Evolutionary conservation across 371 early-diverging fungal genomes (phyloP).

Genomic region (Lichtheimia hyalospora): DNA sequence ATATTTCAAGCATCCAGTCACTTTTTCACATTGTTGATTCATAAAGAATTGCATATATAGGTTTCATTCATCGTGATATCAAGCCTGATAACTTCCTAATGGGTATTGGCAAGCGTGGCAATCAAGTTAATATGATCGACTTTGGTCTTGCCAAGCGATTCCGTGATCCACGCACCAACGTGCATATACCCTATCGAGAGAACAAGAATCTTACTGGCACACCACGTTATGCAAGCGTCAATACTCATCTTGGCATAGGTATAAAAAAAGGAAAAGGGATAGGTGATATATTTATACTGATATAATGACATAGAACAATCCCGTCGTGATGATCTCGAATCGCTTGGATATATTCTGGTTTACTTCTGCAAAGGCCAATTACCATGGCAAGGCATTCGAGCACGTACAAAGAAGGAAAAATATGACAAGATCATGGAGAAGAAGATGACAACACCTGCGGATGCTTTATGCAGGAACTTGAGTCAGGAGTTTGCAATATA

Average conservation of each 20-base stretch:
- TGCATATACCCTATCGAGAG: conserved; percentile 97
- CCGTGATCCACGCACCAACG: conserved; percentile 90
- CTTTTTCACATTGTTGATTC: not conserved
- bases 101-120: conserved; percentile 93
- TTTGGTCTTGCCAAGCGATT: conserved; percentile 99
- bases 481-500: conserved; percentile 96
- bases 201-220: conserved; percentile 99
- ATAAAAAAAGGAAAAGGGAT: conserved; percentile 29
- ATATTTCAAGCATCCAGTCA: not conserved
- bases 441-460: conserved; percentile 97
- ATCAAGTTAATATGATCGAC: conserved; percentile 98
- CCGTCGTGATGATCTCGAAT: conserved; percentile 99
- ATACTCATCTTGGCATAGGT: conserved; percentile 97
- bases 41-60: conserved; percentile 1
- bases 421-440: conserved; percentile 99
- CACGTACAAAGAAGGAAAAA: conserved; percentile 98
- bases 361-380: conserved; percentile 98
- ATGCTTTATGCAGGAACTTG: conserved; percentile 94
- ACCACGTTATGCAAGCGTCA: conserved; percentile 98
- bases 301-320: conserved; percentile 79
- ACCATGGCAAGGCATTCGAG: conserved; percentile 99
- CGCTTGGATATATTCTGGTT: conserved; percentile 98
- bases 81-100: conserved; percentile 99
- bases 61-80: conserved; percentile 81
- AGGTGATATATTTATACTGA: no score